Evolutionary conservation across 768 basidiomycete genomes (phyloP).

Genomic region (Boletellus ananas): DNA sequence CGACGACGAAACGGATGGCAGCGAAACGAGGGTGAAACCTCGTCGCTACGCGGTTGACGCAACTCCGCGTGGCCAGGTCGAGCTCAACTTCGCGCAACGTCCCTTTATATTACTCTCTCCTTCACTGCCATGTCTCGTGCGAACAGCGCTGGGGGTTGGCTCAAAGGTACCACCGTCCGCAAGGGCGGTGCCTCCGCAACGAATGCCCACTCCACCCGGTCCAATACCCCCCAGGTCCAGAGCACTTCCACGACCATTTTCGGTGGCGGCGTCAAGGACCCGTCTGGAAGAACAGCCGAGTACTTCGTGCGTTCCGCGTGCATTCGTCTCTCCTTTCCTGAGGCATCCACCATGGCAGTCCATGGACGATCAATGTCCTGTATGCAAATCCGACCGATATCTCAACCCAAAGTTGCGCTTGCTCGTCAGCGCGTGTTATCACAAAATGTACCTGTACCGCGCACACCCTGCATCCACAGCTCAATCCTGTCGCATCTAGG

Average conservation of each 20-base stretch:
- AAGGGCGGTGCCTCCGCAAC: constrained; percentile 52
- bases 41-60: neutral
- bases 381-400: constrained; percentile 96
- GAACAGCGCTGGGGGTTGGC: constrained; percentile 41
- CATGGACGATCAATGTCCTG: constrained; percentile 93
- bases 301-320: constrained; percentile 57
- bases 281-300: constrained; percentile 76
- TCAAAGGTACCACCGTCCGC: constrained; percentile 72
- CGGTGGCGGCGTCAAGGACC: constrained; percentile 83
- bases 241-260: constrained; percentile 72
- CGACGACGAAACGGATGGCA: neutral
- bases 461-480: neutral
- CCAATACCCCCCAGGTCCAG: constrained; percentile 64
- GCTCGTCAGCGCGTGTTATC: constrained; percentile 94
- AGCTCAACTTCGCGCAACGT: neutral
- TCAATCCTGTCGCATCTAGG: constrained; percentile 46
- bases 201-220: constrained; percentile 46
- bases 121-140: constrained; percentile 31
- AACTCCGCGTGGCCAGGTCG: constrained; percentile 1
- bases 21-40: neutral
- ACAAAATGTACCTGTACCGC: constrained; percentile 75
- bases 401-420: constrained; percentile 91
- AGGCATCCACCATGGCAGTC: constrained; percentile 41
- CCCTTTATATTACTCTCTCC: constrained; percentile 13
- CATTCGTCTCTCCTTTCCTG: constrained; percentile 2